These are phyloP conservation scores for Phialophora macrospora DNA, from an alignment of 2,329 filamentous ascomycete genomes.

Conservation along the genomic window DNA sequence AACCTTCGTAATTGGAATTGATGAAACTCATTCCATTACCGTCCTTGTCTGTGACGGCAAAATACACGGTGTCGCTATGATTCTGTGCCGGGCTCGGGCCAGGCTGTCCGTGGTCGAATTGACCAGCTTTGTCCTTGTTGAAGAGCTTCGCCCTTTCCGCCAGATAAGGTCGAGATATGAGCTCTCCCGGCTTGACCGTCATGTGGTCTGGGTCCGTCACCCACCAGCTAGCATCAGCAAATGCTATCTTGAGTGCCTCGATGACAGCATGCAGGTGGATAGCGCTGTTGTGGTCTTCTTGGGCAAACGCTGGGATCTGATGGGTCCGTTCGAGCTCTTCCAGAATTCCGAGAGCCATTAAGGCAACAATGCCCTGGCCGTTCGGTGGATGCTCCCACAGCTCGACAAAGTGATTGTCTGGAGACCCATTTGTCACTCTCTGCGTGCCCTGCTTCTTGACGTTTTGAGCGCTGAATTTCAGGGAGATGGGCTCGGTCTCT, in stretches of 20 bases:
- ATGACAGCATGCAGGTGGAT: conserved; percentile 84
- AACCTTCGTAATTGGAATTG: conserved; percentile 87
- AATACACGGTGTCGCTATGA: conserved; percentile 93
- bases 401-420: conserved; percentile 59
- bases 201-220: conserved; percentile 66
- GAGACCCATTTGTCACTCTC: conserved; percentile 42
- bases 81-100: conserved; percentile 73
- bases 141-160: conserved; percentile 70
- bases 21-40: conserved; percentile 97
- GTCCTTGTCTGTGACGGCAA: conserved; percentile 76
- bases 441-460: conserved; percentile 53
- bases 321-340: conserved; percentile 79
- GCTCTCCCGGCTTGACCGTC: conserved; percentile 68
- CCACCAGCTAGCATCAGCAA: conserved; percentile 89
- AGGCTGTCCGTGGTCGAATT: conserved; percentile 66
- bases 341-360: conserved; percentile 92
- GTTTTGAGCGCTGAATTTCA: conserved; percentile 74
- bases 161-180: conserved; percentile 77
- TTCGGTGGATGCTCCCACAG: conserved; percentile 98
- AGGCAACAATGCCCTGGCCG: conserved; percentile 90
- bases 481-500: conserved; percentile 80
- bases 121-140: conserved; percentile 57
- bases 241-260: conserved; percentile 84
- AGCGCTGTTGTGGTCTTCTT: conserved; percentile 78
- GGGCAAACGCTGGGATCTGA: conserved; percentile 72